Conservation (phyloP, 2,329 filamentous ascomycete genomes). For the Penicillium sp. region DNA sequence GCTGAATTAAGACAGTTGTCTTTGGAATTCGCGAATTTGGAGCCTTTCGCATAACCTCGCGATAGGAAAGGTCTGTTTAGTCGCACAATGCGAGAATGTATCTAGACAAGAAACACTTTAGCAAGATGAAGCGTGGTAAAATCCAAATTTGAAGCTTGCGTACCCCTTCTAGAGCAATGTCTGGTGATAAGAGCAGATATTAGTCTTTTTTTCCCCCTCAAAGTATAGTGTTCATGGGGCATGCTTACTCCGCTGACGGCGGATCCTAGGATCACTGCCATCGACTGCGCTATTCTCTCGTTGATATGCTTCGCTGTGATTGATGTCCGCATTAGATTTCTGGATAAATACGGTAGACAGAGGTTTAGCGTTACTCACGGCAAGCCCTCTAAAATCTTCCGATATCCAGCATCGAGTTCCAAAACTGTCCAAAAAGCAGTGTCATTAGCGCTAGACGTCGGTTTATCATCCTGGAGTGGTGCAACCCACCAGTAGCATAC, state of each 20-base stretch:
- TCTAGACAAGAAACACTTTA: neutral
- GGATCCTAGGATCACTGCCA: neutral
- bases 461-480: neutral
- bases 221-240: neutral
- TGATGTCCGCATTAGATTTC: neutral
- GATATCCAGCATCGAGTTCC: neutral
- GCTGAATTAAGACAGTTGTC: neutral
- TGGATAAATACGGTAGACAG: neutral
- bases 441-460: neutral
- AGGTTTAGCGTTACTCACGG: neutral
- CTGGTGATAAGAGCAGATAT: neutral
- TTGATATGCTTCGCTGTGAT: neutral
- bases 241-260: neutral
- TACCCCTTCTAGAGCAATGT: conserved; percentile 1
- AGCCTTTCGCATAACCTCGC: neutral
- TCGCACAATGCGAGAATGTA: neutral
- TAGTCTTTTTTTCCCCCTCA: neutral
- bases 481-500: neutral
- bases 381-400: neutral
- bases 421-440: neutral
- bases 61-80: neutral
- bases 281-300: neutral
- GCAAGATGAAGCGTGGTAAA: neutral
- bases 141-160: neutral
- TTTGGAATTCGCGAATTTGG: neutral